Conservation (phyloP, 139 green algal species). For the Picochlorum sp. region DNA sequence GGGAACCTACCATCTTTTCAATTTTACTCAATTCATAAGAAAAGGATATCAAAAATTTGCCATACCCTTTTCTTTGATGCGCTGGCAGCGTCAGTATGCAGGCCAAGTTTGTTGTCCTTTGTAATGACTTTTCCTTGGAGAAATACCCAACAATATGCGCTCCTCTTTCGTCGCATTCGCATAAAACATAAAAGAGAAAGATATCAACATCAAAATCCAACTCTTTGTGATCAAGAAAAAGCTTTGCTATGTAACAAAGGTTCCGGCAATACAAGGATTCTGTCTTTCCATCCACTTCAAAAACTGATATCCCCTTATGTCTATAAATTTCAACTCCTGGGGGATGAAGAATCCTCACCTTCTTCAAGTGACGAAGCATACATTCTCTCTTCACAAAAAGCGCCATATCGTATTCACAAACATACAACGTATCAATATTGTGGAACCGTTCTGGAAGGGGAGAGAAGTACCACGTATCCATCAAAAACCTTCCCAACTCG, state of each 20-base stretch:
- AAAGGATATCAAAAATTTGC: conserved; percentile 97
- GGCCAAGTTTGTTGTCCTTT: conserved; percentile 96
- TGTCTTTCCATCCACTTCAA: conserved; percentile 78
- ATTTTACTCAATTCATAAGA: conserved; percentile 97
- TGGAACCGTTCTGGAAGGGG: conserved; percentile 86
- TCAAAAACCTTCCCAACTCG: conserved; percentile 85
- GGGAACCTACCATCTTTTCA: conserved; percentile 93
- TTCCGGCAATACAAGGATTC: conserved; percentile 89
- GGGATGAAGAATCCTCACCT: conserved; percentile 81
- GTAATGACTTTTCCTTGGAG: conserved; percentile 58
- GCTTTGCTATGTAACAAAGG: conserved; percentile 96
- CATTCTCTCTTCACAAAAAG: conserved; percentile 66
- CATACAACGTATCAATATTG: conserved; percentile 90
- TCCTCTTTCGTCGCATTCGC: conserved; percentile 88
- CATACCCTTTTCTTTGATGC: conserved; percentile 98
- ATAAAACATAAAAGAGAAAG: conserved; percentile 99
- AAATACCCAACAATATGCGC: conserved; percentile 91
- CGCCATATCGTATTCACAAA: conserved; percentile 88
- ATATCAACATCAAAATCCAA: conserved; percentile 99
- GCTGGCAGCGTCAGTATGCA: conserved; percentile 96
- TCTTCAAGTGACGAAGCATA: conserved; percentile 86
- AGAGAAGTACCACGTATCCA: conserved; percentile 99
- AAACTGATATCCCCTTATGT: conserved; percentile 75
- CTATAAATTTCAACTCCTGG: conserved; percentile 98
- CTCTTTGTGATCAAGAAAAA: conserved; percentile 99